A percentile compares a stretch with the other conserved stretches of the same genome.
These are phyloP conservation scores for Debaryomyces coudertii DNA, from an alignment of 1,139 yeast genomes.

Conservation along the genomic window DNA sequence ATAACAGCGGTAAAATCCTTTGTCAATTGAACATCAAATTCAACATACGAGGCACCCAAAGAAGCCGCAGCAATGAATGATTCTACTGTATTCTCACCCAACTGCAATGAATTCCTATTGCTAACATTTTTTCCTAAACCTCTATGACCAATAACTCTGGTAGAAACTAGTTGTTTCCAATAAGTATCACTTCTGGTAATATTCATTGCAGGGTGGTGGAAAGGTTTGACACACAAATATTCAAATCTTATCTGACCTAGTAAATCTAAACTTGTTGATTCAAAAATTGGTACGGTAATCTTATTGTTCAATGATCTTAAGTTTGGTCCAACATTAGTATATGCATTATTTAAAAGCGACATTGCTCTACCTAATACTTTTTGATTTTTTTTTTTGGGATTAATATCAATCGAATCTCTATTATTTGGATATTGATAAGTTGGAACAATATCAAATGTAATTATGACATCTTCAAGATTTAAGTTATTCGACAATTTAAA, in stretches of 20 bases:
- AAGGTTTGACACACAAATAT: slow-evolving; percentile 70
- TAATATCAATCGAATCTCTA: slow-evolving; percentile 1
- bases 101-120: slow-evolving; percentile 75
- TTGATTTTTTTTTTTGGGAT: slow-evolving; percentile 26
- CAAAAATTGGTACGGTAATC: slow-evolving; percentile 78
- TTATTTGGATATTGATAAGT: slow-evolving; percentile 59
- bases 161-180: slow-evolving; percentile 88
- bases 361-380: slow-evolving; percentile 84
- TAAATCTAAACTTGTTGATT: slow-evolving; percentile 68
- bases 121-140: slow-evolving; percentile 88
- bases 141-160: slow-evolving; percentile 94
- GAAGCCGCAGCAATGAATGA: slow-evolving; percentile 97
- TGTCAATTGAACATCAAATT: slow-evolving; percentile 96
- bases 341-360: slow-evolving; percentile 66
- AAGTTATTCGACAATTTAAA: slow-evolving; percentile 61
- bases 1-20: slow-evolving; percentile 91
- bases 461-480: slow-evolving; percentile 56
- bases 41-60: slow-evolving; percentile 89
- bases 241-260: slow-evolving; percentile 82
- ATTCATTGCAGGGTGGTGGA: slow-evolving; percentile 70
- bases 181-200: slow-evolving; percentile 77
- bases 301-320: slow-evolving; percentile 69
- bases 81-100: slow-evolving; percentile 95
- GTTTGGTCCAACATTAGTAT: slow-evolving; percentile 71
- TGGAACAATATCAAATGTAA: slow-evolving; percentile 90